Evolutionary conservation across 2,329 filamentous ascomycete species (phyloP), one percentile per base, ranked within the genome.

Genomic region (Pezicula radicicola): DNA sequence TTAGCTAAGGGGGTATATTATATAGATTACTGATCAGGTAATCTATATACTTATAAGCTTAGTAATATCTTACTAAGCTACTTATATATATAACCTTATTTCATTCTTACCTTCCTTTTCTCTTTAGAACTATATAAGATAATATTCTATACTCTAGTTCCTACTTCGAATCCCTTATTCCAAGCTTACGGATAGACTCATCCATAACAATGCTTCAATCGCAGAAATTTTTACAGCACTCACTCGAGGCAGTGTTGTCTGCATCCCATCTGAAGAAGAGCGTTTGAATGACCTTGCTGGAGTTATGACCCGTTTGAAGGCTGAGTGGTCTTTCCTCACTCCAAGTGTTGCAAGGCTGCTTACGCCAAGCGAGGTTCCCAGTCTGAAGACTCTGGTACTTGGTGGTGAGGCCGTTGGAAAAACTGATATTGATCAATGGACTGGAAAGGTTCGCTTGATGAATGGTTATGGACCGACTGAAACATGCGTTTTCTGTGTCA

Each of bases 401-500:
- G 52, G 33, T 9, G 52, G 52, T 30, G 69, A 95, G 94, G 90
- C 78, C 95, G 9, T 52, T 33, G 19, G 28, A 9, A 52, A 44
- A 25, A 33, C 25, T 13, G 27, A 40, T 41, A 9, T 47, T 10
- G 19, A 43, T 13, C 28, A 28, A 43, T 73, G 70, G 70, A 68
- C 67, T 18, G 19, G 52, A 55, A 21, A 59, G 16, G 66, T 60
- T 57, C 63, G 69, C n/a, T 62, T 72, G 39, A 51, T 70, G 48
- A 72, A 73, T 60, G 67, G 63, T 1, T 96, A 96, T 64, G 91
- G 91, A 1, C 91, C 91, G 2, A 95, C 91, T 0, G 91, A 96
- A 71, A 18, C 28, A 30, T 40, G 28, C 12, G 4, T 42, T 19
- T 30, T 30, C 28, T 30, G 28, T 10, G 28, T 30, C 28, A 30